phyloP scores from a whole-genome alignment of 495 filamentous ascomycete species.

The Thozetella sp. region DNA sequence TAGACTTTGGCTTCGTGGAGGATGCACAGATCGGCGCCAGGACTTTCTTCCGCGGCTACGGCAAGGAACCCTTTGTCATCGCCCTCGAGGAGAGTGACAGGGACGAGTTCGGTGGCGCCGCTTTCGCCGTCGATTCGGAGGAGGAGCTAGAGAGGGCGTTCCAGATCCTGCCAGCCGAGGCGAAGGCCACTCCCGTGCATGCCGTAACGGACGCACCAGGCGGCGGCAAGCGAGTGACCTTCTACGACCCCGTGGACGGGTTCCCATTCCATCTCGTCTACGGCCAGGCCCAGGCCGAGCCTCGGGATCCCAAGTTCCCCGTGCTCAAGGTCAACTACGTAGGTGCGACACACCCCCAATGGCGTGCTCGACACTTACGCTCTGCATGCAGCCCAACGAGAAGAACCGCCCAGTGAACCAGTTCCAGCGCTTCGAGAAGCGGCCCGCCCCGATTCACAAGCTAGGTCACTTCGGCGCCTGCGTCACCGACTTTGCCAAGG shows the following conservation, averaged over 20 bases:
- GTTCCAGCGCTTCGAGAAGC: conserved; percentile 56
- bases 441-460: conserved; percentile 73
- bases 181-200: conserved; percentile 45
- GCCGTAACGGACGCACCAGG: conserved; percentile 57
- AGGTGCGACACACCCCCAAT: conserved; percentile 1
- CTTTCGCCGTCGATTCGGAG: conserved; percentile 56
- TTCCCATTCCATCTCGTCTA: conserved; percentile 61
- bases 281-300: conserved; percentile 46
- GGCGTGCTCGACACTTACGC: not conserved
- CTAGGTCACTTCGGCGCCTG: conserved; percentile 73
- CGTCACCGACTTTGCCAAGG: conserved; percentile 58
- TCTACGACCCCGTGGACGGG: conserved; percentile 60
- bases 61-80: conserved; percentile 60
- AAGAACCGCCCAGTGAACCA: conserved; percentile 49
- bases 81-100: conserved; percentile 48
- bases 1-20: conserved; percentile 60
- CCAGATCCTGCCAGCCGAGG: conserved; percentile 39
- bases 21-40: conserved; percentile 42
- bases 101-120: conserved; percentile 53
- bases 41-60: conserved; percentile 62
- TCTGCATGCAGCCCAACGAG: conserved; percentile 35
- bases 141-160: conserved; percentile 53
- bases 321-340: conserved; percentile 45
- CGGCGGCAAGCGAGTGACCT: conserved; percentile 58
- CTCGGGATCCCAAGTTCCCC: conserved; percentile 37